Conservation (phyloP, 2,329 filamentous ascomycete species). For the Diaporthe sp. region DNA sequence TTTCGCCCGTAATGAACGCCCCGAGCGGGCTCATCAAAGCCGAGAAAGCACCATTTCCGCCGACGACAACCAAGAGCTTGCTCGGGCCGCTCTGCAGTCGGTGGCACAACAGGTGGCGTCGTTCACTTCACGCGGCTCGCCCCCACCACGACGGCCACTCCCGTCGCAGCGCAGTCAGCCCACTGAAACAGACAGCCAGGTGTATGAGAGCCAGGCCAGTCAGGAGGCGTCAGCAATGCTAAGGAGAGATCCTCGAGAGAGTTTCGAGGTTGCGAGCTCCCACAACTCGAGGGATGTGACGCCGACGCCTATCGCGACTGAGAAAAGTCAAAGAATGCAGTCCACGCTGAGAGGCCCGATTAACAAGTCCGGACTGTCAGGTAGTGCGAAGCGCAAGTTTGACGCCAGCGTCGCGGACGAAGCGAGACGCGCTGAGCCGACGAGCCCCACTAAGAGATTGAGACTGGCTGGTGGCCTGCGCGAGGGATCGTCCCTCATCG, state of each 20-base stretch:
- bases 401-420: conserved; percentile 45
- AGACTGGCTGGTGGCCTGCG: conserved; percentile 56
- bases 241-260: conserved; percentile 69
- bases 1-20: conserved; percentile 47
- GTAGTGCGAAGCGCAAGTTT: conserved; percentile 66
- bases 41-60: conserved; percentile 89
- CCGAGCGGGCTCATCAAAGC: conserved; percentile 72
- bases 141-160: conserved; percentile 35
- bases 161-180: conserved; percentile 43
- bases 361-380: conserved; percentile 53
- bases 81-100: conserved; percentile 66
- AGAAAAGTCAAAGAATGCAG: conserved; percentile 63
- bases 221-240: conserved; percentile 83
- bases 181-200: conserved; percentile 66
- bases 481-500: conserved; percentile 58
- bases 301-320: conserved; percentile 58
- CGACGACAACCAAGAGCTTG: conserved; percentile 70
- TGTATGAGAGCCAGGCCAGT: conserved; percentile 82
- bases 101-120: conserved; percentile 56
- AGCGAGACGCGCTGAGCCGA: conserved; percentile 51
- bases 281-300: conserved; percentile 59
- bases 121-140: conserved; percentile 45
- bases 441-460: conserved; percentile 67
- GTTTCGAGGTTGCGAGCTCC: conserved; percentile 64
- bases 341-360: conserved; percentile 64